These are phyloP conservation scores for Mucor irregularis DNA, from an alignment of 371 early-diverging fungal genomes.

Conservation along the genomic window DNA sequence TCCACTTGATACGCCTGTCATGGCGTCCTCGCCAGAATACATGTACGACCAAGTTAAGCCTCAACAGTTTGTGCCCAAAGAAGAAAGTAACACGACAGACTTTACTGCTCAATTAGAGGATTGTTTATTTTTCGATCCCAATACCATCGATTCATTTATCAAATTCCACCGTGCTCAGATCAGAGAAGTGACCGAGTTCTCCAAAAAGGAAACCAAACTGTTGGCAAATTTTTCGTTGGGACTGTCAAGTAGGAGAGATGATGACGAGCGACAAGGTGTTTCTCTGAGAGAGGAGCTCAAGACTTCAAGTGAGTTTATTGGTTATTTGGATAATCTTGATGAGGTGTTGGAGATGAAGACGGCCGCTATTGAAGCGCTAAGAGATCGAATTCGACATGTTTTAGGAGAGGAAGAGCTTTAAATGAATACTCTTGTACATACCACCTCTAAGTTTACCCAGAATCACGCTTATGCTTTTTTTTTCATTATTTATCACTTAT, in stretches of 20 bases:
- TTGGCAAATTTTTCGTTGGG: slow-evolving; percentile 71
- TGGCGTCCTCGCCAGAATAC: slow-evolving; percentile 12
- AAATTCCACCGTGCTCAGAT: slow-evolving; percentile 81
- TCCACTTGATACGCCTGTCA: slow-evolving; percentile 3
- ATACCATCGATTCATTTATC: slow-evolving; percentile 69
- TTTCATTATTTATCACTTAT: too few relatives aligned
- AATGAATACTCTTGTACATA: too few relatives aligned
- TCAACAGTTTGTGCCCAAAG: slow-evolving; percentile 2
- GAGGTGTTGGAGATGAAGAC: slow-evolving; percentile 60
- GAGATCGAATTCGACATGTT: slow-evolving; percentile 45
- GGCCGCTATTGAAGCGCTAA: slow-evolving; percentile 50
- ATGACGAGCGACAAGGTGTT: slow-evolving; percentile 7
- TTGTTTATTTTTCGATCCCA: slow-evolving; percentile 30
- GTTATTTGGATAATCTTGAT: slow-evolving; percentile 60
- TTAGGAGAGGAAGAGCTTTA: slow-evolving; percentile 32
- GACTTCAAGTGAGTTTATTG: slow-evolving; percentile 36
- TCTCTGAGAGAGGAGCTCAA: slow-evolving; percentile 21
- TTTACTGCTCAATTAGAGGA: slow-evolving; percentile 18
- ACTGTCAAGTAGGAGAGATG: slow-evolving; percentile 35
- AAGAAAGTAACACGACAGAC: slow-evolving; percentile 1
- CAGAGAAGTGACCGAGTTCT: slow-evolving; percentile 76
- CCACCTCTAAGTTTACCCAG: too few relatives aligned
- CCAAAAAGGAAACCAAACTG: slow-evolving; percentile 80
- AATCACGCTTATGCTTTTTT: too few relatives aligned
- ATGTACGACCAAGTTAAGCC: slow-evolving; percentile 2